Evolutionary conservation across 257 asterid genomes (phyloP).

Genomic region (Rubia yunnanensis): DNA sequence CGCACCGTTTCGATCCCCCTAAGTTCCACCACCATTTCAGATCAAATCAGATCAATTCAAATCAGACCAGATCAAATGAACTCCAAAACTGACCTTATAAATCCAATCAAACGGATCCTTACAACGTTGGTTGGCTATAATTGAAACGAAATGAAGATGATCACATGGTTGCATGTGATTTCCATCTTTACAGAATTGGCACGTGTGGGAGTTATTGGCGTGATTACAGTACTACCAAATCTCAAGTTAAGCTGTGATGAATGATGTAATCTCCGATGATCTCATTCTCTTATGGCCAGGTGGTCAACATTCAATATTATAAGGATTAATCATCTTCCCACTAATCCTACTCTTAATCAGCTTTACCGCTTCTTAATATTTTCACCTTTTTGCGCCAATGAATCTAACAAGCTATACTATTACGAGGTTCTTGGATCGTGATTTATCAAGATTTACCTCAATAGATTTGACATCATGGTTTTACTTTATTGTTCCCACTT

Average conservation of each 20-base stretch:
- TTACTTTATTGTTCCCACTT: neutral
- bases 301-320: neutral
- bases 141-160: slow-evolving; percentile 4
- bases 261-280: neutral
- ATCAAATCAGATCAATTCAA: too few relatives aligned
- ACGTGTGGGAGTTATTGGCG: slow-evolving; percentile 22
- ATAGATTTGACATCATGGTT: too few relatives aligned
- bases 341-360: neutral
- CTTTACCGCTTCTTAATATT: neutral
- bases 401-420: neutral
- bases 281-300: neutral
- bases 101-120: too few relatives aligned
- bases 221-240: neutral
- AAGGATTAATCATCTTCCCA: neutral
- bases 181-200: slow-evolving; percentile 18
- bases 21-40: too few relatives aligned
- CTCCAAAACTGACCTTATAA: too few relatives aligned
- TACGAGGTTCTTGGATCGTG: neutral
- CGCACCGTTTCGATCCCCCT: too few relatives aligned
- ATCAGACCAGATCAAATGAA: too few relatives aligned
- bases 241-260: neutral
- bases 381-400: neutral
- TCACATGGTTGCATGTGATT: slow-evolving; percentile 53
- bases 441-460: neutral
- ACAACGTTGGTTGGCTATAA: neutral